These are phyloP conservation scores for Graphilbum fragrans DNA, from an alignment of 2,329 filamentous ascomycete genomes.

Conservation along the genomic window DNA sequence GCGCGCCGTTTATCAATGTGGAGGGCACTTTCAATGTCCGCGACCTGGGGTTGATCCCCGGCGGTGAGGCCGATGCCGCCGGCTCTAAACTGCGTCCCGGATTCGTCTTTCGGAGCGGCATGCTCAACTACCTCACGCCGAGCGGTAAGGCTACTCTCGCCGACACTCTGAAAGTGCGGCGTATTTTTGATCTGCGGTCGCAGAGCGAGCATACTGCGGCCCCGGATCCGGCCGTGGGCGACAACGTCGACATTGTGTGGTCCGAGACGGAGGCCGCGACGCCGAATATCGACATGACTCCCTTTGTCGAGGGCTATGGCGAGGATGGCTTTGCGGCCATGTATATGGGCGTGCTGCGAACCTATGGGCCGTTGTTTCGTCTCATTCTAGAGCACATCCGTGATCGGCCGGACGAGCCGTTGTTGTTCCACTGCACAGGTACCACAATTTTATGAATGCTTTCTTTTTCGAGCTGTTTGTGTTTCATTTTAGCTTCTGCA, in stretches of 20 bases:
- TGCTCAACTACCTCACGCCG: constrained; percentile 23
- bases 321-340: constrained; percentile 29
- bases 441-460: constrained; percentile 7
- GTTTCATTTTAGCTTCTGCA: neutral
- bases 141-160: constrained; percentile 24
- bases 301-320: constrained; percentile 33
- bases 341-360: constrained; percentile 32
- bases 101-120: constrained; percentile 34
- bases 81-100: constrained; percentile 24
- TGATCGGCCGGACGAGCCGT: constrained; percentile 29
- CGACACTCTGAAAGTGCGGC: constrained; percentile 24
- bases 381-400: constrained; percentile 34
- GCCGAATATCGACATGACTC: constrained; percentile 21
- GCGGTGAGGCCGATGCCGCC: neutral
- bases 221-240: constrained; percentile 31
- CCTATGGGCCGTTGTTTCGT: constrained; percentile 28
- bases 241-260: constrained; percentile 32
- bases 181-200: constrained; percentile 40
- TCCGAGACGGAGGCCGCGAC: constrained; percentile 22
- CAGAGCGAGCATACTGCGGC: constrained; percentile 25
- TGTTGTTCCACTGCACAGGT: constrained; percentile 45
- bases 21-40: constrained; percentile 38
- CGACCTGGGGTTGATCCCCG: constrained; percentile 32
- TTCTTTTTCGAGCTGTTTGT: constrained; percentile 1
- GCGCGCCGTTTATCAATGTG: constrained; percentile 33